A percentile compares a stretch with the other conserved stretches of the same genome.
Conservation (phyloP, 345 rosid species). For the Sonneratia caseolaris region DNA sequence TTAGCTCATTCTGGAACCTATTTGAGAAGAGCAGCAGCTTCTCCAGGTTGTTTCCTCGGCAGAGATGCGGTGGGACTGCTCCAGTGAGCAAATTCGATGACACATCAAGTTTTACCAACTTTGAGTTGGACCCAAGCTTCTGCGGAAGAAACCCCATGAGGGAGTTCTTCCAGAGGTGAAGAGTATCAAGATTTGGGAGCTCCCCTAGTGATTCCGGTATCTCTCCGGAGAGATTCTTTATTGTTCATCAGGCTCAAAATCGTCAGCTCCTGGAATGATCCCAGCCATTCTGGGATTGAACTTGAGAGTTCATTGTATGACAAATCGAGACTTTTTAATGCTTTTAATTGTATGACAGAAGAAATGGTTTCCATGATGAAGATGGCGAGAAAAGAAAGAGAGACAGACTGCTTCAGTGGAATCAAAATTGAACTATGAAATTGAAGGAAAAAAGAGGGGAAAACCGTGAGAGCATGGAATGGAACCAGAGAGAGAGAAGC, state of each 20-base stretch:
- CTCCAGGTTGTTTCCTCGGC: conserved; percentile 56
- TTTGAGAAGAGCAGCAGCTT: conserved; percentile 89
- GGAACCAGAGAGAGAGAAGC: background rate
- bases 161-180: conserved; percentile 57
- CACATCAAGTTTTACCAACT: conserved; percentile 49
- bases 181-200: conserved; percentile 45
- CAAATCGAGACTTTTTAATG: conserved; percentile 51
- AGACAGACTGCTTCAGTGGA: background rate
- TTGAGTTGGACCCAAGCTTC: conserved; percentile 65
- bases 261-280: conserved; percentile 41
- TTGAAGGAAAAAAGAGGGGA: no score
- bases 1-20: conserved; percentile 36
- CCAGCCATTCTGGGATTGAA: conserved; percentile 44
- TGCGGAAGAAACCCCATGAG: conserved; percentile 60
- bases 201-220: conserved; percentile 63
- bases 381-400: background rate
- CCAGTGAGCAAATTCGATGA: conserved; percentile 69
- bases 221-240: conserved; percentile 39
- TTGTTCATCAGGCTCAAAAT: conserved; percentile 59
- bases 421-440: background rate
- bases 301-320: conserved; percentile 67
- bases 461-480: background rate
- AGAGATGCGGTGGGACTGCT: conserved; percentile 64
- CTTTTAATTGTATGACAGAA: conserved; percentile 22
- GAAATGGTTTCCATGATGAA: background rate